Evolutionary conservation across 1,284 basidiomycete genomes (phyloP), one percentile per base, ranked within the genome.

Genomic region (Cutaneotrichosporon cutaneum): DNA sequence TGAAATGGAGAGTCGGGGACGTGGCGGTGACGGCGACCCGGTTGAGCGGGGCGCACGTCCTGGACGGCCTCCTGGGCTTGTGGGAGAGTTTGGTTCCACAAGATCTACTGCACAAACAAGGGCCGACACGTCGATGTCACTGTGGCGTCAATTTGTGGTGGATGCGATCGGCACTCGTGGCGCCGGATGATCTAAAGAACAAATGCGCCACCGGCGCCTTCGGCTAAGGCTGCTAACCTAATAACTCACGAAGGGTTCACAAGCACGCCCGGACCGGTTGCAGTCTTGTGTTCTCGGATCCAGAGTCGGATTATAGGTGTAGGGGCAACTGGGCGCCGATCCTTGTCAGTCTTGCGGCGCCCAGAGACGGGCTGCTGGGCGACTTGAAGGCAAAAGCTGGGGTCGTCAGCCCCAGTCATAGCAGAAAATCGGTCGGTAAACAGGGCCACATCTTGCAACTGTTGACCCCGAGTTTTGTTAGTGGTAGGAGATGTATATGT

Each of bases 291-390:
- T 47, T 72, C 68, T 24, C 50, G 39, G 24, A 70, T 63, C 58
- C 61, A 63, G 1, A 74, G 36, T 11, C 72, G 66, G 8, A 70
- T 36, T 6, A 75, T 72, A 1, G 73, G 72, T 8, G 63, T 69
- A 16, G 71, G 72, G 3, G 71, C 71, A 7, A 74, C 42, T 9
- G 72, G 68, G 36, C 72, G 58, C 4, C 73, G 56, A 45, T 74
- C 73, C 59, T 73, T 73, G 24, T 74, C 73, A 0, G 70, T 72
- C 51, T 72, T 73, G 13, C 71, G 61, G 11, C 71, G 56, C 1
- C 73, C 73, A 32, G 67, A 64, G 24, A 72, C 62, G 2, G 73
- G 73, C 56, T 72, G 59, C 45, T 74, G 73, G 7, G 64, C 70
- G 13, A 73, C 62, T 22, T 62, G 58, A 13, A 74, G 50, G n/a